These are phyloP conservation scores for Baeospora myosura DNA, from an alignment of 1,284 basidiomycete genomes.

Conservation along the genomic window DNA sequence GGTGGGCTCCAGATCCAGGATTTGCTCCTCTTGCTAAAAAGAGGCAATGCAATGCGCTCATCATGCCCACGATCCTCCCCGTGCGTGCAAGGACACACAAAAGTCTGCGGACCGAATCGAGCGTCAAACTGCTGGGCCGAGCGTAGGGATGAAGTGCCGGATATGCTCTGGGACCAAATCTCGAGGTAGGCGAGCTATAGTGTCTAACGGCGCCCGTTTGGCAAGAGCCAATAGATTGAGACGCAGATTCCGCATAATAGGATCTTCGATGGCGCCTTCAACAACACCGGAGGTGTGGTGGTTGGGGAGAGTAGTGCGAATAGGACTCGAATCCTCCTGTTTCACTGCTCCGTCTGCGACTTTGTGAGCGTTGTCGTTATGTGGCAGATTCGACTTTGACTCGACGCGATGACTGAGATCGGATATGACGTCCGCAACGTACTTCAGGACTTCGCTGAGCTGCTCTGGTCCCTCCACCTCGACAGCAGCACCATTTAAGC, in stretches of 20 bases:
- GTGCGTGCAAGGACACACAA: too few species aligned
- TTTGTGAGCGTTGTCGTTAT: too few species aligned
- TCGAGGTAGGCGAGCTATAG: constrained; percentile 54
- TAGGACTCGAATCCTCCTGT: constrained; percentile 13
- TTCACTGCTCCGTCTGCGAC: background rate
- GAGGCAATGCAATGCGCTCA: too few species aligned
- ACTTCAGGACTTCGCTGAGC: background rate
- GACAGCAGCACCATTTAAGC: background rate
- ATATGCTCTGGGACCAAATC: constrained; percentile 63
- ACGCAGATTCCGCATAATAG: constrained; percentile 45
- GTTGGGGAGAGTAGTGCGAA: background rate
- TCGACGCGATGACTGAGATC: background rate
- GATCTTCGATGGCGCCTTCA: constrained; percentile 33
- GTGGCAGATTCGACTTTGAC: too few species aligned
- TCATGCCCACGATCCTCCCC: too few species aligned
- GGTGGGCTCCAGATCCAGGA: too few species aligned
- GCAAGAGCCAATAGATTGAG: constrained; percentile 66
- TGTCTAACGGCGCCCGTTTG: constrained; percentile 66
- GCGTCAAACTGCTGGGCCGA: too few species aligned
- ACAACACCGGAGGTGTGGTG: background rate
- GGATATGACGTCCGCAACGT: background rate
- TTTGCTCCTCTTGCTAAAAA: too few species aligned
- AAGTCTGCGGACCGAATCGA: too few species aligned
- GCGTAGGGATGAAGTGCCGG: constrained; percentile 28
- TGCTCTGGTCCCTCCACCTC: background rate